A percentile compares a stretch with the other conserved stretches of the same genome.
These are phyloP conservation scores for Boletus subparvulus DNA, from an alignment of 768 basidiomycete species.

Conservation along the genomic window DNA sequence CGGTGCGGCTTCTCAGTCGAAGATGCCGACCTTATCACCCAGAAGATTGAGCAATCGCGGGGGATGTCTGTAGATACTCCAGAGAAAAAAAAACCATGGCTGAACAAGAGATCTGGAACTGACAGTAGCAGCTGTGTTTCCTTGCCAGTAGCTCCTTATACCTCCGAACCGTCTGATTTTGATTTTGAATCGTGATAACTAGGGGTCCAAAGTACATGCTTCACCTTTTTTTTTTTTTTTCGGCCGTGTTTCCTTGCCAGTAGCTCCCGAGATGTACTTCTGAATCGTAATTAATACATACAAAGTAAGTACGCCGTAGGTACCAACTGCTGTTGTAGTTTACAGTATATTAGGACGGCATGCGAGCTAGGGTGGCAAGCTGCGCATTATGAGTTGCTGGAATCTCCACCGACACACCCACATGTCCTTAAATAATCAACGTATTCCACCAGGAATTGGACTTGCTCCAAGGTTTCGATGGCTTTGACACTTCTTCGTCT, in stretches of 20 bases:
- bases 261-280: conserved; percentile 4
- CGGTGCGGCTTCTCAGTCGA: conserved; percentile 22
- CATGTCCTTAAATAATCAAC: conserved; percentile 54
- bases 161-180: neutral
- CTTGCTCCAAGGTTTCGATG: conserved; percentile 93
- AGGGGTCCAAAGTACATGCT: neutral
- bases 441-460: conserved; percentile 76
- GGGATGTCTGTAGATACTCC: neutral
- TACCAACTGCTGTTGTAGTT: conserved; percentile 3
- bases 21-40: conserved; percentile 20
- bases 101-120: conserved; percentile 21
- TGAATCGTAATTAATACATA: too few species aligned
- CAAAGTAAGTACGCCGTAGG: neutral
- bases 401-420: neutral
- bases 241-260: conserved; percentile 14
- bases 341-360: neutral
- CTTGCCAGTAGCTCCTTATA: conserved; percentile 11
- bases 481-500: conserved; percentile 83
- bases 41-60: conserved; percentile 23
- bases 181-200: neutral
- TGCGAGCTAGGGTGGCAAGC: too few species aligned
- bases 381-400: neutral
- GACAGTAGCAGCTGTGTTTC: conserved; percentile 11
- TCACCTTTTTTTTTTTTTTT: too few species aligned
- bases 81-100: conserved; percentile 19